These are phyloP conservation scores for Lasiosphaeriaceae sp. DNA, from an alignment of 495 filamentous ascomycete species.

Conservation along the genomic window DNA sequence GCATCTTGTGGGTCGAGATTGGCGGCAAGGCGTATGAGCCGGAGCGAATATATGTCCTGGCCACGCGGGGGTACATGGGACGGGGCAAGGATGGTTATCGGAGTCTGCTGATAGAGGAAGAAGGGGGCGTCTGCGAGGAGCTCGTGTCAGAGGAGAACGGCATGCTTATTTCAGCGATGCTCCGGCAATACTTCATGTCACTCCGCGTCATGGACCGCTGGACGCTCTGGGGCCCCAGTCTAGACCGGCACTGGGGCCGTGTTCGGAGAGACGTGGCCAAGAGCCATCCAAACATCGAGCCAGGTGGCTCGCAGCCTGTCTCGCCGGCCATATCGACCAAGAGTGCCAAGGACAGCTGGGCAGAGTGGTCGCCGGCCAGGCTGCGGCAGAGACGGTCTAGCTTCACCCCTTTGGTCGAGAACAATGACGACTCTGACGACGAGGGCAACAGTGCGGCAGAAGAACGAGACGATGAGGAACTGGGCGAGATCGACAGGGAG, in stretches of 20 bases:
- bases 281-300: conserved; percentile 27
- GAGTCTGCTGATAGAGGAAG: conserved; percentile 62
- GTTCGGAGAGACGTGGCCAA: conserved; percentile 48
- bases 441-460: conserved; percentile 6
- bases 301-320: neutral
- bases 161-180: conserved; percentile 74
- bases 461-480: conserved; percentile 20
- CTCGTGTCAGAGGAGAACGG: conserved; percentile 82
- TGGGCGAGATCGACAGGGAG: conserved; percentile 30
- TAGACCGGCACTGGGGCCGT: conserved; percentile 58
- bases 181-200: conserved; percentile 86
- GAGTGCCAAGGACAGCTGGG: conserved; percentile 33
- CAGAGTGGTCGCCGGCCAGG: conserved; percentile 41
- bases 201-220: conserved; percentile 74
- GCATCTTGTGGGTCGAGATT: conserved; percentile 61
- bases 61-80: conserved; percentile 80
- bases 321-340: conserved; percentile 8
- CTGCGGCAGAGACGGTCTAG: conserved; percentile 34
- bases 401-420: conserved; percentile 25
- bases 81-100: conserved; percentile 80
- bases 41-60: conserved; percentile 59
- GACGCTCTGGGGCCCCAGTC: conserved; percentile 54
- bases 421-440: conserved; percentile 30
- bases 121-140: conserved; percentile 71
- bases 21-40: conserved; percentile 55